phyloP scores from a whole-genome alignment of 1,284 basidiomycete species.

The Leucoagaricus sp. region DNA sequence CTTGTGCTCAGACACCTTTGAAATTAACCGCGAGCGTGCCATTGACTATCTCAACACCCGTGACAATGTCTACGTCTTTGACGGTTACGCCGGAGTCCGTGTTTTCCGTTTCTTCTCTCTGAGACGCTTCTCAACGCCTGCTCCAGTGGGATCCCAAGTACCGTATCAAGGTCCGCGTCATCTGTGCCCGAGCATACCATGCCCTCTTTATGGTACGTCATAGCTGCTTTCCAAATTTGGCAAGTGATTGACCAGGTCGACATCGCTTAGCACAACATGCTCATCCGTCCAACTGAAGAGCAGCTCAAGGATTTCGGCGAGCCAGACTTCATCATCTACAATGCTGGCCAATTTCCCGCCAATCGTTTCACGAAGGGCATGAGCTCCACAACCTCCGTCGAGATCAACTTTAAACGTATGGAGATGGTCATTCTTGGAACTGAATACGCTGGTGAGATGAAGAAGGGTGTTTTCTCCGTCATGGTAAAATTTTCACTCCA shows the following conservation, averaged over 20 bases:
- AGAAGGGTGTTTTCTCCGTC: conserved; percentile 99
- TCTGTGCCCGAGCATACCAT: conserved; percentile 98
- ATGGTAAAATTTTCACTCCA: conserved; percentile 61
- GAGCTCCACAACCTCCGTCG: conserved; percentile 98
- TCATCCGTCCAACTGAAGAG: conserved; percentile 95
- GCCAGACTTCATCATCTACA: conserved; percentile 99
- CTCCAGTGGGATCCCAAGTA: conserved; percentile 95
- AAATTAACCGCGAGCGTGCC: conserved; percentile 99
- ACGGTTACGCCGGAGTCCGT: conserved; percentile 90
- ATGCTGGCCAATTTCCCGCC: conserved; percentile 99
- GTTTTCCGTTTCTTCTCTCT: conserved; percentile 7
- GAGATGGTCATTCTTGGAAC: conserved; percentile 99
- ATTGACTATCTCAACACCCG: conserved; percentile 99
- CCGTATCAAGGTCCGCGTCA: conserved; percentile 99
- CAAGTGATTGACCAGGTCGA: conserved; percentile 14
- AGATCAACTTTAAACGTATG: conserved; percentile 99
- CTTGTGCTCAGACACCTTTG: conserved; percentile 82
- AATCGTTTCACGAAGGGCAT: conserved; percentile 99
- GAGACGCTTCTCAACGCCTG: conserved; percentile 18
- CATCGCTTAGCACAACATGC: conserved; percentile 87
- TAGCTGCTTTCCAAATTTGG: conserved; percentile 9
- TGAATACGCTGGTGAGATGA: conserved; percentile 99
- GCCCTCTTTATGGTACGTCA: conserved; percentile 95
- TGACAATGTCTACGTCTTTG: conserved; percentile 99
- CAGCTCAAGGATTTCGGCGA: conserved; percentile 96